Evolutionary conservation across 495 filamentous ascomycete species (phyloP).

Genomic region (Halenospora varia): DNA sequence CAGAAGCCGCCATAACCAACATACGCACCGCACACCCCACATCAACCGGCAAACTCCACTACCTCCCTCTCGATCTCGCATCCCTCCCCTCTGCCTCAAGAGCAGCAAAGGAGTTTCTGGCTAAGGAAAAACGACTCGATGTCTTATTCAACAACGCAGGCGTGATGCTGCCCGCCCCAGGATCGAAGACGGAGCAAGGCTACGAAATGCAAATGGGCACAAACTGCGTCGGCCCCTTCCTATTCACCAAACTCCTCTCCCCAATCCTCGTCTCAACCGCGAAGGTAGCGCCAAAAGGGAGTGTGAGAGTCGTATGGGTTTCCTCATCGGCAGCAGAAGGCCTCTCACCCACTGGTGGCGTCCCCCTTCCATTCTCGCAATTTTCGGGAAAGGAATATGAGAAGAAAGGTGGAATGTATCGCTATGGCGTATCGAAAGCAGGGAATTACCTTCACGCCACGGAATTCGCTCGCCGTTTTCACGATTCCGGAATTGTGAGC

Average conservation of each 20-base stretch:
- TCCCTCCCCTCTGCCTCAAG: slow-evolving; percentile 28
- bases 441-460: slow-evolving; percentile 29
- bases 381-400: too few relatives aligned
- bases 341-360: slow-evolving; percentile 20
- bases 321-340: slow-evolving; percentile 27
- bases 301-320: slow-evolving; percentile 42
- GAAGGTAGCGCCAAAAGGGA: slow-evolving; percentile 19
- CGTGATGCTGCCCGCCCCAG: slow-evolving; percentile 46
- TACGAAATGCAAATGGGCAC: slow-evolving; percentile 34
- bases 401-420: background rate
- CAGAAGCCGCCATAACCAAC: slow-evolving; percentile 42
- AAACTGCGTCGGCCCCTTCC: slow-evolving; percentile 36
- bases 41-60: slow-evolving; percentile 29
- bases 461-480: slow-evolving; percentile 30
- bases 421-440: slow-evolving; percentile 36
- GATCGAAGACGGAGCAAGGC: slow-evolving; percentile 31
- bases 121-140: slow-evolving; percentile 25
- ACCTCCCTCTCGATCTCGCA: slow-evolving; percentile 39
- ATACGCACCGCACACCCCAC: slow-evolving; percentile 28
- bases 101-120: slow-evolving; percentile 30
- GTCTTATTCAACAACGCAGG: slow-evolving; percentile 20
- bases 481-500: slow-evolving; percentile 26
- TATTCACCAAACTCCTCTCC: slow-evolving; percentile 37
- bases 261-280: slow-evolving; percentile 27
- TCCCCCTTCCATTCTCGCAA: slow-evolving; percentile 29